phyloP scores from a whole-genome alignment of 1,139 yeast genomes.

The Blastobotrys malaysiensis region DNA sequence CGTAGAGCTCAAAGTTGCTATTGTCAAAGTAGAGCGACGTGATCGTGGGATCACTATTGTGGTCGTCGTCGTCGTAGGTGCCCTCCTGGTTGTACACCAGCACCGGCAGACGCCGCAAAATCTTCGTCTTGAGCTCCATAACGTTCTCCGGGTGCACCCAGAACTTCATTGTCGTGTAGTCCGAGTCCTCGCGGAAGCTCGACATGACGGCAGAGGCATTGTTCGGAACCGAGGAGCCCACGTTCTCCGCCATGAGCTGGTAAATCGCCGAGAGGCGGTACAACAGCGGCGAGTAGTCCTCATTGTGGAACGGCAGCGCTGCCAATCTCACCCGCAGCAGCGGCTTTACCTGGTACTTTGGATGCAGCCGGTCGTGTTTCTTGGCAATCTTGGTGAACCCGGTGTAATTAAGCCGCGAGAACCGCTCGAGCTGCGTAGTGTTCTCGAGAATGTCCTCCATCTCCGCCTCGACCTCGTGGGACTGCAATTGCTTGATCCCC shows the following conservation, averaged over 20 bases:
- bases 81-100: slow-evolving; percentile 56
- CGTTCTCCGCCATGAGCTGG: slow-evolving; percentile 71
- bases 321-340: slow-evolving; percentile 80
- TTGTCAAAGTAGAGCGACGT: slow-evolving; percentile 88
- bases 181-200: slow-evolving; percentile 38
- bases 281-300: slow-evolving; percentile 87
- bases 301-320: slow-evolving; percentile 86
- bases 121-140: slow-evolving; percentile 94
- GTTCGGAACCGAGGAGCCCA: slow-evolving; percentile 24
- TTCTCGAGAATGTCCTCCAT: slow-evolving; percentile 68
- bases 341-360: slow-evolving; percentile 81
- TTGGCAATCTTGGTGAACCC: slow-evolving; percentile 93
- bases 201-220: slow-evolving; percentile 29
- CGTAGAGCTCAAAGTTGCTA: slow-evolving; percentile 74
- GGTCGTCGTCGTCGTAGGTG: slow-evolving; percentile 34
- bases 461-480: slow-evolving; percentile 51
- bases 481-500: slow-evolving; percentile 42
- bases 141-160: slow-evolving; percentile 96
- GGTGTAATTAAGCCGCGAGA: slow-evolving; percentile 86
- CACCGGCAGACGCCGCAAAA: slow-evolving; percentile 88
- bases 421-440: slow-evolving; percentile 84
- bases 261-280: slow-evolving; percentile 78
- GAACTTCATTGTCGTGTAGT: slow-evolving; percentile 76
- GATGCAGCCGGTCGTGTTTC: slow-evolving; percentile 89
- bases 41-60: slow-evolving; percentile 65